phyloP scores from a whole-genome alignment of 164 flowering plant genomes.

The Umbellularia californica region DNA sequence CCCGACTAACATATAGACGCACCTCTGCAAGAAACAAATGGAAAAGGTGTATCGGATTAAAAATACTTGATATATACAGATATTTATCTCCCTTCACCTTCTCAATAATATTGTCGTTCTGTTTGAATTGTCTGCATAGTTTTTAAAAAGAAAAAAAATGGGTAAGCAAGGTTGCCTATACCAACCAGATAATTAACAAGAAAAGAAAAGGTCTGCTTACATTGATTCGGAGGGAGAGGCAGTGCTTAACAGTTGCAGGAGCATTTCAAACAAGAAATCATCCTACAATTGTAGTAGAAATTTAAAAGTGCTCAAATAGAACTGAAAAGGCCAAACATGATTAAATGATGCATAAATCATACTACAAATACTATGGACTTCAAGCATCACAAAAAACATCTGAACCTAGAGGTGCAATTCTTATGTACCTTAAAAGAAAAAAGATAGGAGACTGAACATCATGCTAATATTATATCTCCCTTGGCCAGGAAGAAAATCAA shows the following conservation, averaged over 20 bases:
- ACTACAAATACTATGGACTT: too few relatives aligned
- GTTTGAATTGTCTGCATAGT: conserved; percentile 17
- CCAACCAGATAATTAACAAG: conserved; percentile 3
- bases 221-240: conserved; percentile 25
- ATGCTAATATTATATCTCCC: too few relatives aligned
- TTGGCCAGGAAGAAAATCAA: too few relatives aligned
- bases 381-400: too few relatives aligned
- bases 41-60: conserved; percentile 64
- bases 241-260: conserved; percentile 49
- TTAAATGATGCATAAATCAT: neutral
- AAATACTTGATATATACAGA: conserved; percentile 45
- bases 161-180: neutral
- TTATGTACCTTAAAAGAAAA: too few relatives aligned
- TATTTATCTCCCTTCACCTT: conserved; percentile 31
- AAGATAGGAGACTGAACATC: too few relatives aligned
- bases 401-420: too few relatives aligned
- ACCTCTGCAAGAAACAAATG: conserved; percentile 80
- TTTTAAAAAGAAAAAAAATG: conserved; percentile 1
- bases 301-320: neutral
- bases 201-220: conserved; percentile 34
- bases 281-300: conserved; percentile 40
- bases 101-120: conserved; percentile 14
- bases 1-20: conserved; percentile 6
- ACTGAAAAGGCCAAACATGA: neutral
- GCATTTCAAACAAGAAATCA: conserved; percentile 76